Conservation (phyloP, 1,284 basidiomycete species). For the Leccinum pachyderme region DNA sequence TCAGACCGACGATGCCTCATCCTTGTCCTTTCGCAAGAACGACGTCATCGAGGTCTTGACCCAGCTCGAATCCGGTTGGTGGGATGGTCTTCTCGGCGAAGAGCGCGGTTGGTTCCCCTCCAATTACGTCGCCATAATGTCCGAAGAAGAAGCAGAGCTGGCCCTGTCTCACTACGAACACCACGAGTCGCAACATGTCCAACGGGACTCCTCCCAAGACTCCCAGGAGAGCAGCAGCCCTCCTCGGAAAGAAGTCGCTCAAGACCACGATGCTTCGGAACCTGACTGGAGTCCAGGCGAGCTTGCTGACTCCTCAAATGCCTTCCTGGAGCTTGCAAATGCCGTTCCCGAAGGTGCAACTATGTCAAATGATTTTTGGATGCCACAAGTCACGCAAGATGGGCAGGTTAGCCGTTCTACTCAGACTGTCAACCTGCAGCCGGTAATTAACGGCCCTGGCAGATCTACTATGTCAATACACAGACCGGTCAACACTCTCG, state of each 20-base stretch:
- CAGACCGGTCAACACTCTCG: constrained; percentile 84
- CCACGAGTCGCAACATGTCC: constrained; percentile 24
- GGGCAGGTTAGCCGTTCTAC: constrained; percentile 57
- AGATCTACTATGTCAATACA: constrained; percentile 95
- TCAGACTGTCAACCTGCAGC: neutral
- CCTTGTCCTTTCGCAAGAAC: constrained; percentile 82
- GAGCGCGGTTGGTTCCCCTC: constrained; percentile 97
- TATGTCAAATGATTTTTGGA: constrained; percentile 73
- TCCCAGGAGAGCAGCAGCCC: constrained; percentile 14
- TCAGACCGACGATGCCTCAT: constrained; percentile 81
- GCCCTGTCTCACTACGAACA: constrained; percentile 53
- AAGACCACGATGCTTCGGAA: constrained; percentile 25
- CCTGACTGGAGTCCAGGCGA: constrained; percentile 26
- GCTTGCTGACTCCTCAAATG: constrained; percentile 15
- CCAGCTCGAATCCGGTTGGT: constrained; percentile 93
- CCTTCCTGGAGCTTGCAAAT: constrained; percentile 24
- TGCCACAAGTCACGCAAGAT: constrained; percentile 69
- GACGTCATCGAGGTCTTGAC: constrained; percentile 95
- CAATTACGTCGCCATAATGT: constrained; percentile 85
- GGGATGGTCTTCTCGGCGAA: constrained; percentile 91
- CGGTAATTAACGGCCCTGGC: constrained; percentile 2
- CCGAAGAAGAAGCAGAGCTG: constrained; percentile 76
- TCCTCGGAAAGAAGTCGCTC: constrained; percentile 13
- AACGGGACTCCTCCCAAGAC: constrained; percentile 15
- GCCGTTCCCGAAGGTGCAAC: constrained; percentile 27